Evolutionary conservation across 2,329 filamentous ascomycete species (phyloP).

Genomic region (Phoma sp.): DNA sequence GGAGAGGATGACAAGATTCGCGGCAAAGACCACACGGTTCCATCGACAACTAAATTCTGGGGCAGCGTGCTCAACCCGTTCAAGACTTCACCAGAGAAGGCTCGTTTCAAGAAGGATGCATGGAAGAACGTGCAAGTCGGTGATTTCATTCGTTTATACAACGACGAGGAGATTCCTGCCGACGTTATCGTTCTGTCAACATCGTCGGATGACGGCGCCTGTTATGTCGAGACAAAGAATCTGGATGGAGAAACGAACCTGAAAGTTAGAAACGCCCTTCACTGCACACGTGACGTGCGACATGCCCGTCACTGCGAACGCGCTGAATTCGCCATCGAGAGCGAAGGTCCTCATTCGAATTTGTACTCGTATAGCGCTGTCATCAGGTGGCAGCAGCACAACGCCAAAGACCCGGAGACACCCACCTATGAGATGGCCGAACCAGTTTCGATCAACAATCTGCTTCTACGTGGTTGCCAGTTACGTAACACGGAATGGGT

Average conservation of each 20-base stretch:
- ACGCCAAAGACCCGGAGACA: conserved; percentile 66
- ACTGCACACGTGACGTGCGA: conserved; percentile 79
- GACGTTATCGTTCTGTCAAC: conserved; percentile 92
- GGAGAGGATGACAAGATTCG: conserved; percentile 37
- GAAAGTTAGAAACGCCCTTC: conserved; percentile 90
- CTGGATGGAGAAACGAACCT: conserved; percentile 97
- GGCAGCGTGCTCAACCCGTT: conserved; percentile 77
- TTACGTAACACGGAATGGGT: conserved; percentile 96
- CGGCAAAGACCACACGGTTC: conserved; percentile 28
- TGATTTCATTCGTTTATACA: conserved; percentile 95
- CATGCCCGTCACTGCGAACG: conserved; percentile 93
- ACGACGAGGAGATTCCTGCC: conserved; percentile 92
- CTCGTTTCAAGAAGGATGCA: conserved; percentile 87
- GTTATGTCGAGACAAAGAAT: conserved; percentile 98
- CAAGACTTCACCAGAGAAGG: conserved; percentile 68
- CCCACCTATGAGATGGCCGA: conserved; percentile 82
- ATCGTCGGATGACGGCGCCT: conserved; percentile 90
- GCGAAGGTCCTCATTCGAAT: conserved; percentile 89
- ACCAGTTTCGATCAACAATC: conserved; percentile 91
- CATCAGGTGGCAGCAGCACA: conserved; percentile 80
- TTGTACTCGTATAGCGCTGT: conserved; percentile 94
- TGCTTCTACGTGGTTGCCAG: conserved; percentile 91
- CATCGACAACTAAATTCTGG: conserved; percentile 58
- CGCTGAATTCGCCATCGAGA: conserved; percentile 85
- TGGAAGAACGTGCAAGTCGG: conserved; percentile 97